Conservation (phyloP, 2,329 filamentous ascomycete species). For the Diaporthe destruens region DNA sequence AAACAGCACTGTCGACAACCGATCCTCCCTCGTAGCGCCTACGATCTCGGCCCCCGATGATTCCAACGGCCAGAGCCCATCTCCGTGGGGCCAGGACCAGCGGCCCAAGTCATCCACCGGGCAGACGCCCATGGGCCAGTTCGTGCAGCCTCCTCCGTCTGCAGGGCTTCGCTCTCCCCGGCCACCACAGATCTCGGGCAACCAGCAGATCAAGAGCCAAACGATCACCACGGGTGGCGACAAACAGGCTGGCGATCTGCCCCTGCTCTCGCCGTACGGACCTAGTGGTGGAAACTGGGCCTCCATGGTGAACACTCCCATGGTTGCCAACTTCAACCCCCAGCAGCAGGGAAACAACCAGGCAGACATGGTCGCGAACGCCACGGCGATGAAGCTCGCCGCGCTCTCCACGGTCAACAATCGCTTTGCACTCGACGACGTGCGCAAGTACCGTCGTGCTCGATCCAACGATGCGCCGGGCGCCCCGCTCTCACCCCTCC, state of each 20-base stretch:
- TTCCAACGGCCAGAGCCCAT: constrained; percentile 73
- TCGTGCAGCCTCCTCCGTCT: constrained; percentile 83
- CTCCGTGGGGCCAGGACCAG: constrained; percentile 80
- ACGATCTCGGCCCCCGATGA: constrained; percentile 80
- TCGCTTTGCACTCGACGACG: constrained; percentile 95
- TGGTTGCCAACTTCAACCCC: constrained; percentile 86
- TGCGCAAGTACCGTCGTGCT: constrained; percentile 93
- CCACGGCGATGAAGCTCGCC: constrained; percentile 98
- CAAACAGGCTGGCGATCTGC: constrained; percentile 76
- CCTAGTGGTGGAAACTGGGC: constrained; percentile 93
- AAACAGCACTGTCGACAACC: constrained; percentile 86
- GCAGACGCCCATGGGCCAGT: constrained; percentile 92
- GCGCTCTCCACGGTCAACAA: constrained; percentile 98
- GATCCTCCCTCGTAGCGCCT: constrained; percentile 79
- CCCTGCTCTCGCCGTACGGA: constrained; percentile 86
- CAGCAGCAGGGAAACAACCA: constrained; percentile 75
- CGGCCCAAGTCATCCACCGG: constrained; percentile 84
- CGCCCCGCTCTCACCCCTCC: constrained; percentile 71
- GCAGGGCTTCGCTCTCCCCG: constrained; percentile 84
- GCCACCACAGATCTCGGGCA: constrained; percentile 75
- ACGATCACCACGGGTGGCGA: constrained; percentile 81
- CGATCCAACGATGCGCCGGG: constrained; percentile 86
- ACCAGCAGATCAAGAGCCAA: constrained; percentile 83
- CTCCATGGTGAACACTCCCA: constrained; percentile 97
- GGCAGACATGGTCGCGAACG: constrained; percentile 98